phyloP scores from a whole-genome alignment of 805 yeast genomes.

The Barnettozyma californica region DNA sequence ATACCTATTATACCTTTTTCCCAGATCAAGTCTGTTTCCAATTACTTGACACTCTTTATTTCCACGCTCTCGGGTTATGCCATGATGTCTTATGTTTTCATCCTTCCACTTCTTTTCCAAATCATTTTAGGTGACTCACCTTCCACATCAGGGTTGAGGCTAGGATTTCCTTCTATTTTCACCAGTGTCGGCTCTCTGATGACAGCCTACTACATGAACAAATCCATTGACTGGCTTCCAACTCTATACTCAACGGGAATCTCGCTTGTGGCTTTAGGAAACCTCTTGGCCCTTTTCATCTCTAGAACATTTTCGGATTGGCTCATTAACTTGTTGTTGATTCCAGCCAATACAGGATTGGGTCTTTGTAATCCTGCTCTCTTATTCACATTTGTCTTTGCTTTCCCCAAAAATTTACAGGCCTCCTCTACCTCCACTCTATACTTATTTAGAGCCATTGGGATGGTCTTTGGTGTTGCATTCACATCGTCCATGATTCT shows the following conservation, averaged over 20 bases:
- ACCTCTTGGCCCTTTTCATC: slow-evolving; percentile 33
- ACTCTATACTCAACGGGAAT: slow-evolving; percentile 31
- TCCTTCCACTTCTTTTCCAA: slow-evolving; percentile 38
- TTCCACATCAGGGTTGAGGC: slow-evolving; percentile 36
- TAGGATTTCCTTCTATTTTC: slow-evolving; percentile 36
- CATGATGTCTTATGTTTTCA: slow-evolving; percentile 35
- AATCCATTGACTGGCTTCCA: slow-evolving; percentile 23
- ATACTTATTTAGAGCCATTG: slow-evolving; percentile 58
- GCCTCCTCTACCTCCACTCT: slow-evolving; percentile 61
- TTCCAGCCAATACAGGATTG: slow-evolving; percentile 44
- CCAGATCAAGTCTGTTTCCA: slow-evolving; percentile 23
- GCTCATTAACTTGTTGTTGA: slow-evolving; percentile 33
- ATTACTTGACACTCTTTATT: slow-evolving; percentile 24
- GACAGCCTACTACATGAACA: slow-evolving; percentile 36
- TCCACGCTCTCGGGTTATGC: slow-evolving; percentile 35
- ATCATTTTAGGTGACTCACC: slow-evolving; percentile 36
- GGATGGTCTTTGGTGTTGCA: slow-evolving; percentile 59
- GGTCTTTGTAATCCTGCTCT: slow-evolving; percentile 60
- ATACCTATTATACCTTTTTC: slow-evolving; percentile 32
- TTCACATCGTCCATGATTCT: slow-evolving; percentile 24
- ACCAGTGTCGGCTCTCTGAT: slow-evolving; percentile 39
- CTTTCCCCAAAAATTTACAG: slow-evolving; percentile 58
- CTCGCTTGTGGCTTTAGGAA: slow-evolving; percentile 32
- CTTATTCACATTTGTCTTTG: slow-evolving; percentile 59
- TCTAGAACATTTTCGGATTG: slow-evolving; percentile 31